Evolutionary conservation across 1,139 yeast genomes (phyloP).

Genomic region (Entelexis sorbosivorans): DNA sequence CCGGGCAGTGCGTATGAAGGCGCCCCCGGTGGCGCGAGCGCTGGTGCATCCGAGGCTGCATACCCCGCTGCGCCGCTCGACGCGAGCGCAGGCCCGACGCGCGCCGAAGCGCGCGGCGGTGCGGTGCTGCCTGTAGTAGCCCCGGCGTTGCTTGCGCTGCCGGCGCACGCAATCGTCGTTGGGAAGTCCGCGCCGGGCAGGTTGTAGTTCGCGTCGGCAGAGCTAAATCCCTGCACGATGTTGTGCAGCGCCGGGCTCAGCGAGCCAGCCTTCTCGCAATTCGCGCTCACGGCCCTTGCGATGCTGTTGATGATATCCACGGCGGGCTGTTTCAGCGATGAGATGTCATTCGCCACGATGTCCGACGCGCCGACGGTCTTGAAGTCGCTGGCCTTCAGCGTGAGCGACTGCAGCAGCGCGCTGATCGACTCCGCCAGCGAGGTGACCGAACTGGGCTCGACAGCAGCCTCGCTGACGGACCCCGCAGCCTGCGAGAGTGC

Average conservation of each 20-base stretch:
- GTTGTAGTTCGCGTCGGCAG: conserved; percentile 17
- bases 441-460: conserved; percentile 16
- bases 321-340: conserved; percentile 21
- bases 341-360: conserved; percentile 24
- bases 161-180: not conserved
- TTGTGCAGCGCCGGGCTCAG: conserved; percentile 4
- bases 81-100: no score
- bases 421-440: conserved; percentile 18
- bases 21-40: no score
- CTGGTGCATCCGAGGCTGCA: no score
- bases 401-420: conserved; percentile 20
- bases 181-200: conserved; percentile 16
- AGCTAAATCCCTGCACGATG: conserved; percentile 10
- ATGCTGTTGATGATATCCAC: conserved; percentile 30
- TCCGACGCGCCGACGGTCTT: conserved; percentile 20
- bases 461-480: conserved; percentile 5
- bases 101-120: no score
- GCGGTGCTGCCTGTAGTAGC: no score
- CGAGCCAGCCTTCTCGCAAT: conserved; percentile 12
- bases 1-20: no score
- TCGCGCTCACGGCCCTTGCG: not conserved
- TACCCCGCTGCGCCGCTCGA: no score
- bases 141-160: no score
- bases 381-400: conserved; percentile 22
- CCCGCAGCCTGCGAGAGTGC: conserved; percentile 11